Conservation (phyloP, 495 filamentous ascomycete species). For the Penicillium steckii region DNA sequence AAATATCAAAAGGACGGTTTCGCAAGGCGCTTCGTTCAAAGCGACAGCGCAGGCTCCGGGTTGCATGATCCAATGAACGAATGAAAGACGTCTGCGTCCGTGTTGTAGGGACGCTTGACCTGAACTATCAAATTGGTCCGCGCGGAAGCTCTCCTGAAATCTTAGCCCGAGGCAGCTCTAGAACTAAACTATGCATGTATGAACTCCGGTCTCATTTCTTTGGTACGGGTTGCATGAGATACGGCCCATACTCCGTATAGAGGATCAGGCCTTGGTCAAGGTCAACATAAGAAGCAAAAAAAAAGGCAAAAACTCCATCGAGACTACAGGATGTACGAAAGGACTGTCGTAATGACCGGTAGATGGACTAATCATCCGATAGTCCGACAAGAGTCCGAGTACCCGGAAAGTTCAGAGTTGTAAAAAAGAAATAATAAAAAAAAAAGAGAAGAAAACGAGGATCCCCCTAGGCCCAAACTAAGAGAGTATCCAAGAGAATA, state of each 20-base stretch:
- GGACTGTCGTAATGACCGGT: not conserved
- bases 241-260: too few species aligned
- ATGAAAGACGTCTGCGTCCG: conserved; percentile 13
- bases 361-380: not conserved
- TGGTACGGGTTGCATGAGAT: too few species aligned
- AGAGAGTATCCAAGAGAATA: not conserved
- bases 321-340: not conserved
- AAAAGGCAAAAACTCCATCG: not conserved
- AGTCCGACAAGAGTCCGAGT: not conserved
- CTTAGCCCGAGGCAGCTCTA: not conserved
- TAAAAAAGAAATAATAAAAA: not conserved
- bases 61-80: conserved; percentile 18
- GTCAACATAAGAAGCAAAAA: not conserved
- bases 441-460: not conserved
- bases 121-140: conserved; percentile 25
- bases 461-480: not conserved
- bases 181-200: not conserved
- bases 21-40: conserved; percentile 15
- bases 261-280: not conserved
- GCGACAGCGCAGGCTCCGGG: conserved; percentile 7
- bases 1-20: conserved; percentile 1
- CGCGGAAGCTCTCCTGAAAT: conserved; percentile 17
- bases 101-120: conserved; percentile 10
- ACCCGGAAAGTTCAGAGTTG: not conserved
- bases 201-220: too few species aligned